Percentiles rank a stretch among this genome's conserved stretches.
These are phyloP conservation scores for Fusarium sp. DNA, from an alignment of 2,329 filamentous ascomycete species.

Conservation along the genomic window DNA sequence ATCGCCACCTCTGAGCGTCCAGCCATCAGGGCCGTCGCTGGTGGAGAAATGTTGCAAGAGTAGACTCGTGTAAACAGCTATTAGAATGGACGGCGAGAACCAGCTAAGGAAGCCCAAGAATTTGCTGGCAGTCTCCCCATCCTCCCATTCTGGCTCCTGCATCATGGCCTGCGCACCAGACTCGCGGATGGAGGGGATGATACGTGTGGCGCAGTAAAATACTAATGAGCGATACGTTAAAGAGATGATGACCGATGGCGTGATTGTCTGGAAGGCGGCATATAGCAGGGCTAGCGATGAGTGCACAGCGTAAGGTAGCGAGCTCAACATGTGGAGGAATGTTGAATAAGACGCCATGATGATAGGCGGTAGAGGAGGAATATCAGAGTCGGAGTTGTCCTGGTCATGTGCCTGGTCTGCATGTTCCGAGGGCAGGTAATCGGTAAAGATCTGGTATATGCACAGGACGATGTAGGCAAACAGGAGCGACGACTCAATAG, in stretches of 20 bases:
- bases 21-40: slow-evolving; percentile 77
- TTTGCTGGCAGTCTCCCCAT: slow-evolving; percentile 83
- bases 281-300: slow-evolving; percentile 88
- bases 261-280: slow-evolving; percentile 94
- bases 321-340: slow-evolving; percentile 83
- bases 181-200: slow-evolving; percentile 93
- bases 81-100: slow-evolving; percentile 94
- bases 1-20: slow-evolving; percentile 87
- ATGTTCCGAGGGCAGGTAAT: slow-evolving; percentile 87
- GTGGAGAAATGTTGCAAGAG: slow-evolving; percentile 95
- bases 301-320: slow-evolving; percentile 84
- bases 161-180: slow-evolving; percentile 85
- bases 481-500: slow-evolving; percentile 92
- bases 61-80: slow-evolving; percentile 95
- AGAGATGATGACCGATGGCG: slow-evolving; percentile 94
- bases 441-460: slow-evolving; percentile 99
- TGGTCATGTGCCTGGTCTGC: slow-evolving; percentile 65
- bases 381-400: slow-evolving; percentile 77
- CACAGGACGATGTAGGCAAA: slow-evolving; percentile 99
- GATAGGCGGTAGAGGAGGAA: slow-evolving; percentile 95
- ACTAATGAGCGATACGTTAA: slow-evolving; percentile 94
- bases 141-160: slow-evolving; percentile 86
- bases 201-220: slow-evolving; percentile 93
- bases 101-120: slow-evolving; percentile 87
- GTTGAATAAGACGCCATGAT: slow-evolving; percentile 99